These are phyloP conservation scores for Apiospora malaysiana DNA, from an alignment of 2,329 filamentous ascomycete species.

Conservation along the genomic window DNA sequence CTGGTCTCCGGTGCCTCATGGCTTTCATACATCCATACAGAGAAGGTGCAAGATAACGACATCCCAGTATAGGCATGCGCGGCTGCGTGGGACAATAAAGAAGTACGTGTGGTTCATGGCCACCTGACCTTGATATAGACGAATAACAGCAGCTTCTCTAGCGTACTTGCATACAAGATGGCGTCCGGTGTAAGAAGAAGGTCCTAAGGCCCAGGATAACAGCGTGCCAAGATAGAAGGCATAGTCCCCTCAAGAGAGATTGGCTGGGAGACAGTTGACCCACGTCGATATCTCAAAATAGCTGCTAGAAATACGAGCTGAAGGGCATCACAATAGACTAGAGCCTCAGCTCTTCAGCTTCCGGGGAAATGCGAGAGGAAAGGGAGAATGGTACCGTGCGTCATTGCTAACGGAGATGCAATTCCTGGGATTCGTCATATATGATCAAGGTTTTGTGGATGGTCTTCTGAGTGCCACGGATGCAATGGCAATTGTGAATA, in stretches of 20 bases:
- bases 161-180: background rate
- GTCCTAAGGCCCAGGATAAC: background rate
- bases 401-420: background rate
- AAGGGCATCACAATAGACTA: background rate
- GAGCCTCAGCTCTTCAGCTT: background rate
- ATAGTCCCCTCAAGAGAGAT: background rate
- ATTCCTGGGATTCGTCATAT: background rate
- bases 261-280: background rate
- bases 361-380: background rate
- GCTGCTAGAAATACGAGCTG: background rate
- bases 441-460: background rate
- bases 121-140: background rate
- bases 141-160: background rate
- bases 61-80: background rate
- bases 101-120: background rate
- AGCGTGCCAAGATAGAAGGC: background rate
- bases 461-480: background rate
- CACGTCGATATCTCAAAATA: constrained; percentile 6
- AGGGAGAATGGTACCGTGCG: background rate
- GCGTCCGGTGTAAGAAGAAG: background rate
- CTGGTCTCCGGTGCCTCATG: background rate
- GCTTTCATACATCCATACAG: background rate
- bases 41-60: constrained; percentile 5
- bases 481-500: constrained; percentile 9
- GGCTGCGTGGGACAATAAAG: background rate